Evolutionary conservation across 257 asterid genomes (phyloP).

Genomic region (Solanum corneliomulleri): DNA sequence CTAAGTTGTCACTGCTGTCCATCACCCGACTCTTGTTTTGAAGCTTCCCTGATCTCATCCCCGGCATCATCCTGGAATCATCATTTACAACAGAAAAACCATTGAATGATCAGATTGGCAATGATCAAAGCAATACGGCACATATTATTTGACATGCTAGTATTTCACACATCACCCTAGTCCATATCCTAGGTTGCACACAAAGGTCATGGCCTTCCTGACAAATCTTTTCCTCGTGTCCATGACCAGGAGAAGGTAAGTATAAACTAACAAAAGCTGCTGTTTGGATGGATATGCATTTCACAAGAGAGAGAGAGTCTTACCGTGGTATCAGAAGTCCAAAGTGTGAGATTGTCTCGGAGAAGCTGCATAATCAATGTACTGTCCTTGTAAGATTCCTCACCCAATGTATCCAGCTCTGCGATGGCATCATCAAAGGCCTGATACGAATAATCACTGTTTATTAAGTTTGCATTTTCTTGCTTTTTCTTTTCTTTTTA

Average conservation of each 20-base stretch:
- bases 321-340: slow-evolving; percentile 55
- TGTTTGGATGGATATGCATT: neutral
- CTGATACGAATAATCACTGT: slow-evolving; percentile 1
- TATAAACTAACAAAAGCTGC: neutral
- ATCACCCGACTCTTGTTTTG: slow-evolving; percentile 39
- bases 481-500: neutral
- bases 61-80: slow-evolving; percentile 48
- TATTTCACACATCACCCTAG: neutral
- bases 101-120: neutral
- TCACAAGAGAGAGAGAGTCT: neutral
- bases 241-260: neutral
- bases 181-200: neutral
- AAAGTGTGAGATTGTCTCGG: slow-evolving; percentile 48
- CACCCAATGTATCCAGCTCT: slow-evolving; percentile 55
- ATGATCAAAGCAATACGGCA: neutral
- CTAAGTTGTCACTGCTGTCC: slow-evolving; percentile 28
- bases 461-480: neutral
- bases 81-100: neutral
- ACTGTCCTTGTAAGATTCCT: slow-evolving; percentile 66
- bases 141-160: neutral
- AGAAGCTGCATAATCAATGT: slow-evolving; percentile 67
- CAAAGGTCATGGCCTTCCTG: neutral
- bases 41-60: slow-evolving; percentile 57
- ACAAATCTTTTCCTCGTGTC: neutral
- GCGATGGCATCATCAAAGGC: slow-evolving; percentile 59